A percentile compares a stretch with the other conserved stretches of the same genome.
phyloP scores from a whole-genome alignment of 352 stramenopile genomes.

The Peronospora belbahrii region DNA sequence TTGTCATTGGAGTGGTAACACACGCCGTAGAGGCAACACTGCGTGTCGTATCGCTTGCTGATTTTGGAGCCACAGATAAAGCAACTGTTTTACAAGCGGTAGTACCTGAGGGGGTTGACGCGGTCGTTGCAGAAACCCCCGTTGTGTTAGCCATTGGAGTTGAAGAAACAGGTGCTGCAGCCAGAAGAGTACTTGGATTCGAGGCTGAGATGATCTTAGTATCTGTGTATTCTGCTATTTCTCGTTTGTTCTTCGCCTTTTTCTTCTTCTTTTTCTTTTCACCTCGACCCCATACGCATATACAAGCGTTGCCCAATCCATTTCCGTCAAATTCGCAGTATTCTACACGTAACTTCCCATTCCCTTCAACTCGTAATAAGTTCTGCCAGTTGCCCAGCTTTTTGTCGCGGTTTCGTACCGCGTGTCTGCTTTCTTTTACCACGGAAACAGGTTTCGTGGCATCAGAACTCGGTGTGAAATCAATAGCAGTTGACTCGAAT shows the following conservation, averaged over 20 bases:
- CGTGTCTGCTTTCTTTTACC: constrained; percentile 16
- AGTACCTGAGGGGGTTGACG: neutral
- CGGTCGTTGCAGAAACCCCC: neutral
- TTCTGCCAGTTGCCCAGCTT: constrained; percentile 50
- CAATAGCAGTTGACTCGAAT: constrained; percentile 5
- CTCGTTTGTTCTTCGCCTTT: constrained; percentile 4
- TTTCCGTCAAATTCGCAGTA: constrained; percentile 70
- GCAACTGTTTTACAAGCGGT: neutral
- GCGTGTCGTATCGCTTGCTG: neutral
- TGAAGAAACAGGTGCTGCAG: constrained; percentile 1
- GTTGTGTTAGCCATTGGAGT: constrained; percentile 1
- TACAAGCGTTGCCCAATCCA: constrained; percentile 51
- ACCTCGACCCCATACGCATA: constrained; percentile 42
- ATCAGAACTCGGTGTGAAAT: constrained; percentile 15
- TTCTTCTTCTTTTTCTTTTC: constrained; percentile 17
- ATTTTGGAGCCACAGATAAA: neutral
- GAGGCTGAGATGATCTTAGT: neutral
- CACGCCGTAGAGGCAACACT: neutral
- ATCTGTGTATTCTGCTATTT: neutral
- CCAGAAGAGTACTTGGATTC: neutral
- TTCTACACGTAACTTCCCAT: constrained; percentile 40
- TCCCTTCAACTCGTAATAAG: constrained; percentile 36
- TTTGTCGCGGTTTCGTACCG: constrained; percentile 8
- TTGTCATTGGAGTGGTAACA: neutral
- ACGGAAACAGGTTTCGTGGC: neutral